A percentile compares a stretch with the other conserved stretches of the same genome.
These are phyloP conservation scores for Rhizomucor miehei DNA, from an alignment of 371 early-diverging fungal species.

Conservation along the genomic window DNA sequence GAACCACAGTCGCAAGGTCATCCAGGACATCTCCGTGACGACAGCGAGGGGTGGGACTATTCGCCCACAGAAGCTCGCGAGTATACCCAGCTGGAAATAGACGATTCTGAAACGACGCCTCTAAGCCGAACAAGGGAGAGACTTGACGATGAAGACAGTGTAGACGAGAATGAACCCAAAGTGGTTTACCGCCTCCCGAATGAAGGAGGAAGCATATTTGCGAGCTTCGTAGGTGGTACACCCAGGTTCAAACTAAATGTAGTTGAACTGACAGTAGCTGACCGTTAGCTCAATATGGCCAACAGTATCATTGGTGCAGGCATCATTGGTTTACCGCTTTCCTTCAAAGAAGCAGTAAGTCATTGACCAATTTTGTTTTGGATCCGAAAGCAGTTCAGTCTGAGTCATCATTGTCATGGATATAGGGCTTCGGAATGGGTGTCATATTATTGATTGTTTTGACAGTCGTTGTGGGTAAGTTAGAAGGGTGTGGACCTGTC, in stretches of 20 bases:
- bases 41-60: too few species aligned
- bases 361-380: not conserved
- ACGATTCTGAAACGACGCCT: constrained; percentile 25
- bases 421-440: constrained; percentile 62
- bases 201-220: constrained; percentile 45
- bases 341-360: constrained; percentile 57
- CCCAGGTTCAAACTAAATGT: constrained; percentile 4
- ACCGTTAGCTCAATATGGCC: constrained; percentile 67
- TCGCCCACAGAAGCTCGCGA: constrained; percentile 2
- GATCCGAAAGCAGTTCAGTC: not conserved
- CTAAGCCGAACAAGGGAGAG: not conserved
- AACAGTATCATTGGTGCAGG: constrained; percentile 82
- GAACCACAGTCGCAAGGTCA: too few species aligned
- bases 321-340: constrained; percentile 63
- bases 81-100: constrained; percentile 39
- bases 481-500: not conserved
- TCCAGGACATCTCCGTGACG: too few species aligned
- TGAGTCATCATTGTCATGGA: not conserved
- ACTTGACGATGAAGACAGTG: constrained; percentile 16
- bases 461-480: constrained; percentile 61
- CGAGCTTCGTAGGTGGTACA: constrained; percentile 42
- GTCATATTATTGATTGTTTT: constrained; percentile 57
- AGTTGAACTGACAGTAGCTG: constrained; percentile 14
- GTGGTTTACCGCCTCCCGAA: constrained; percentile 32
- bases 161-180: constrained; percentile 18